phyloP scores from a whole-genome alignment of 371 early-diverging fungal genomes.

The Mucor saturninus region DNA sequence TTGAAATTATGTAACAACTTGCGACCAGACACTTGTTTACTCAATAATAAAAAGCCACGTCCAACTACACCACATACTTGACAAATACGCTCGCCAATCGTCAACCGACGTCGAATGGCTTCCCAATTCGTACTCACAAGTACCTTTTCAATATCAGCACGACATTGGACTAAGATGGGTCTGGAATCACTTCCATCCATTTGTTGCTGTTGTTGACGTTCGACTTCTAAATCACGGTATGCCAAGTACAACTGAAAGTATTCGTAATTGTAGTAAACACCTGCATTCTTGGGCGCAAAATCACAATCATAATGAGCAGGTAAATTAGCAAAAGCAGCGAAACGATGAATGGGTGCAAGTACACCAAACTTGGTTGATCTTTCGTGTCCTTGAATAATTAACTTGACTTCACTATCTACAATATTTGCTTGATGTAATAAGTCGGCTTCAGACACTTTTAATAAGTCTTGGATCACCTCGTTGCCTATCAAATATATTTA shows the following conservation, averaged over 20 bases:
- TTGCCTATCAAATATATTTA: slow-evolving; percentile 27
- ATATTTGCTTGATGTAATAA: slow-evolving; percentile 49
- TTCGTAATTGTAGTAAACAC: slow-evolving; percentile 55
- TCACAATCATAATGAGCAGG: slow-evolving; percentile 56
- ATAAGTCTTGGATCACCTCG: slow-evolving; percentile 49
- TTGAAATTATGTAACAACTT: slow-evolving; percentile 57
- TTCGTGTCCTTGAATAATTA: slow-evolving; percentile 49
- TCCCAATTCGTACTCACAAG: slow-evolving; percentile 58
- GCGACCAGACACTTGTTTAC: slow-evolving; percentile 56
- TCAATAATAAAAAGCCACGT: slow-evolving; percentile 49
- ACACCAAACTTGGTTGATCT: slow-evolving; percentile 40
- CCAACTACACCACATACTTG: slow-evolving; percentile 47
- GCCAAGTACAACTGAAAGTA: slow-evolving; percentile 54
- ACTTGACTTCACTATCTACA: slow-evolving; percentile 46
- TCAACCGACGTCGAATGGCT: slow-evolving; percentile 55
- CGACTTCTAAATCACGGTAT: slow-evolving; percentile 47
- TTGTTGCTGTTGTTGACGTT: slow-evolving; percentile 38
- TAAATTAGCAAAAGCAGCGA: slow-evolving; percentile 52
- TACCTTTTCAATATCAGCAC: slow-evolving; percentile 53
- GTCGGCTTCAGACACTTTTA: slow-evolving; percentile 50
- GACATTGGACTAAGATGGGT: slow-evolving; percentile 46
- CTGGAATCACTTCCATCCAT: slow-evolving; percentile 37
- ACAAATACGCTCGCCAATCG: slow-evolving; percentile 56
- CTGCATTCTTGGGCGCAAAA: slow-evolving; percentile 57
- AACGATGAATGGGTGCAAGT: slow-evolving; percentile 45